Conservation (phyloP, 495 filamentous ascomycete genomes). For the Venustampulla echinocandica region DNA sequence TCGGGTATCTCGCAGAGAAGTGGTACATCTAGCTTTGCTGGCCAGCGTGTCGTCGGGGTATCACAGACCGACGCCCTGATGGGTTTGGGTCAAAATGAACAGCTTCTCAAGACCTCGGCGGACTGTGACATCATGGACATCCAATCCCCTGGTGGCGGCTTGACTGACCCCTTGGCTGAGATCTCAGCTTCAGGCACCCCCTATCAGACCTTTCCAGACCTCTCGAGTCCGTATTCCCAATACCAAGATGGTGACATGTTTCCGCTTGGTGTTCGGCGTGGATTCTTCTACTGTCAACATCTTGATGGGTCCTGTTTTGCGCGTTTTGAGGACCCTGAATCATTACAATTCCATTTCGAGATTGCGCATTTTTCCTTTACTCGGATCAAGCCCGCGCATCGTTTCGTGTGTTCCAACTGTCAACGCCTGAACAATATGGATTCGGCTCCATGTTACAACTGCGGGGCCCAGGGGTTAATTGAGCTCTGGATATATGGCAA, state of each 20-base stretch:
- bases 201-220: background rate
- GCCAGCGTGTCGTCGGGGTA: background rate
- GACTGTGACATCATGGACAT: conserved; percentile 3
- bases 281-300: conserved; percentile 11
- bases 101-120: background rate
- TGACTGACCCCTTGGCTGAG: conserved; percentile 1
- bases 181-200: conserved; percentile 1
- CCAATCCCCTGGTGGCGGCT: conserved; percentile 1
- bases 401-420: conserved; percentile 13
- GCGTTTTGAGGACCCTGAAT: conserved; percentile 5
- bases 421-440: background rate
- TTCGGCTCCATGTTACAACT: conserved; percentile 6
- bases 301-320: conserved; percentile 8
- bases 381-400: conserved; percentile 16
- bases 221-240: conserved; percentile 7
- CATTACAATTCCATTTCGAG: conserved; percentile 20
- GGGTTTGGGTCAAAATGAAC: conserved; percentile 1
- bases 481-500: conserved; percentile 19
- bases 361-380: conserved; percentile 14
- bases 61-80: background rate
- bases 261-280: conserved; percentile 9
- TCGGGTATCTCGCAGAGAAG: conserved; percentile 3
- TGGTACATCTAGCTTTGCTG: background rate
- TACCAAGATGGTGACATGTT: conserved; percentile 14
- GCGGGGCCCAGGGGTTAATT: conserved; percentile 5